These are phyloP conservation scores for Suhomyces bribrorum DNA, from an alignment of 1,139 yeast species.

Conservation along the genomic window DNA sequence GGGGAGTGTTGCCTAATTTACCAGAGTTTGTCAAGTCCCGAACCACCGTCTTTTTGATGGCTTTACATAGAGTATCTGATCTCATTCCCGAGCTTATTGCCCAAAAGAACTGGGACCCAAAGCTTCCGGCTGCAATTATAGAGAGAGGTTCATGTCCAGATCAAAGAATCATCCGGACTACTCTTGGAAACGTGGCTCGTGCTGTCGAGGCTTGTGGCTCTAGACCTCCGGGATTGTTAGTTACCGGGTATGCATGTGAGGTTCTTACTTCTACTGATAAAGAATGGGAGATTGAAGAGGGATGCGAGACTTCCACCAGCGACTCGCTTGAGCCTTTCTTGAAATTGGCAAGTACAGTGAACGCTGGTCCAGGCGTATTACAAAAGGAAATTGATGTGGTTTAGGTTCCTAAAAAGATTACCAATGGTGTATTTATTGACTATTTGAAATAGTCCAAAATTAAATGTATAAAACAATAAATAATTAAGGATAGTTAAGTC, in stretches of 20 bases:
- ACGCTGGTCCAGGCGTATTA: background rate
- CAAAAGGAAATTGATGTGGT: background rate
- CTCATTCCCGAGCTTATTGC: conserved; percentile 59
- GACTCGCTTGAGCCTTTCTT: conserved; percentile 4
- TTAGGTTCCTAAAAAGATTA: too few species aligned
- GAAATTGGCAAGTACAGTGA: conserved; percentile 2
- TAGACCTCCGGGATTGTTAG: conserved; percentile 89
- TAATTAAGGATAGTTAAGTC: too few species aligned
- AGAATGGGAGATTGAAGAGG: conserved; percentile 64
- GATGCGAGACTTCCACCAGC: conserved; percentile 26
- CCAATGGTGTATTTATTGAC: too few species aligned
- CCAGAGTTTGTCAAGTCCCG: conserved; percentile 74
- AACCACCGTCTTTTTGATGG: conserved; percentile 89
- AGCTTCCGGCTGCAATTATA: conserved; percentile 78
- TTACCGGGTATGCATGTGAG: conserved; percentile 79
- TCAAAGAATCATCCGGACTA: conserved; percentile 80
- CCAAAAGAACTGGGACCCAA: conserved; percentile 64
- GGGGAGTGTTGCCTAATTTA: conserved; percentile 75
- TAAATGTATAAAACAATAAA: too few species aligned
- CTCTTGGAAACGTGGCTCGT: conserved; percentile 61
- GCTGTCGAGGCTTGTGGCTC: conserved; percentile 84
- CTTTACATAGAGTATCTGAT: conserved; percentile 77
- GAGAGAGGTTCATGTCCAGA: conserved; percentile 95
- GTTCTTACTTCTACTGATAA: conserved; percentile 43
- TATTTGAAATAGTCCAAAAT: too few species aligned